Conservation (phyloP, 768 basidiomycete genomes). For the Mycena vulgaris region DNA sequence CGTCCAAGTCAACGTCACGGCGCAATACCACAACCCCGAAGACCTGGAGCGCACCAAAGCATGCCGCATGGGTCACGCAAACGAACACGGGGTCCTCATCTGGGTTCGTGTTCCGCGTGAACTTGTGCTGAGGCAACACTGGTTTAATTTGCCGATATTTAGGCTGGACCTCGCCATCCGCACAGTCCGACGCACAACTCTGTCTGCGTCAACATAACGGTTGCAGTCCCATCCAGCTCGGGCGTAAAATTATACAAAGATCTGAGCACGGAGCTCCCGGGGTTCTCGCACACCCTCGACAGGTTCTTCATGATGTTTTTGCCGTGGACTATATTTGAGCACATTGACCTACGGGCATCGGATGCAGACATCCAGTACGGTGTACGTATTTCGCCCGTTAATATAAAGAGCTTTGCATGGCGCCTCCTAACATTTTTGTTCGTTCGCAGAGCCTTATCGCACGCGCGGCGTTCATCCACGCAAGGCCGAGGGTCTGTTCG, state of each 20-base stretch:
- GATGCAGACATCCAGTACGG: constrained; percentile 19
- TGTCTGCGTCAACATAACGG: constrained; percentile 19
- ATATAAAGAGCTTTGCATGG: no score
- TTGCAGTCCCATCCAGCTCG: constrained; percentile 10
- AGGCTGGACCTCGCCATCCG: constrained; percentile 29
- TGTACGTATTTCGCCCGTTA: no score
- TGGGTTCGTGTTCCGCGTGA: constrained; percentile 13
- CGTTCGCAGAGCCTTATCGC: constrained; percentile 13
- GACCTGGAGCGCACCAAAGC: constrained; percentile 11
- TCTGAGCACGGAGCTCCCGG: constrained; percentile 27
- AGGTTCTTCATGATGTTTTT: constrained; percentile 22
- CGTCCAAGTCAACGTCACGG: constrained; percentile 20
- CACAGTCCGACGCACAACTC: constrained; percentile 9
- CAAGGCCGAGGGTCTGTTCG: constrained; percentile 14
- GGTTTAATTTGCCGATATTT: no score
- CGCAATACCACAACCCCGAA: neutral
- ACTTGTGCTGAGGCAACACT: neutral
- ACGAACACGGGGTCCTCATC: constrained; percentile 19
- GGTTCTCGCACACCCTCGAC: constrained; percentile 11
- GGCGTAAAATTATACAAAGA: constrained; percentile 21
- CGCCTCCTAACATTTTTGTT: neutral
- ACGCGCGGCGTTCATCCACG: constrained; percentile 15
- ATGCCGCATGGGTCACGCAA: constrained; percentile 13
- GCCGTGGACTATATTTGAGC: constrained; percentile 17
- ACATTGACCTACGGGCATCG: constrained; percentile 19